A percentile compares a stretch with the other conserved stretches of the same genome.
Evolutionary conservation across 371 early-diverging fungal genomes (phyloP).

Genomic region (Mucor piriformis): DNA sequence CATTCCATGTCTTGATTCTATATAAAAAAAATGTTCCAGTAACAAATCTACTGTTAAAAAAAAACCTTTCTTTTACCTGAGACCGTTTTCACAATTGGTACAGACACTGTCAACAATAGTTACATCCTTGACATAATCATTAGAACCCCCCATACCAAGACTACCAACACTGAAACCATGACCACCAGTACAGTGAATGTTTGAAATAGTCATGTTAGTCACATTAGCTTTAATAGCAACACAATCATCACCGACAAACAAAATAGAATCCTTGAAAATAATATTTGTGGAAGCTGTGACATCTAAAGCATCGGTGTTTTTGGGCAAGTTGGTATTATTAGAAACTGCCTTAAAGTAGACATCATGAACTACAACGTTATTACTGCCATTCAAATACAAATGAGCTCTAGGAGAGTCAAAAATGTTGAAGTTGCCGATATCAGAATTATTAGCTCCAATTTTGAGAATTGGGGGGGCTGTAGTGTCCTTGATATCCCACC

Average conservation of each 20-base stretch:
- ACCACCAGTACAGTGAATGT: conserved; percentile 29
- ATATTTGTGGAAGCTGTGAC: conserved; percentile 31
- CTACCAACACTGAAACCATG: conserved; percentile 44
- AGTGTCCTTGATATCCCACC: conserved; percentile 35
- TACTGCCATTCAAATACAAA: conserved; percentile 26
- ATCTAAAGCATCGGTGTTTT: conserved; percentile 45
- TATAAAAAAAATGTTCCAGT: too few relatives aligned
- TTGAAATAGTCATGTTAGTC: conserved; percentile 28
- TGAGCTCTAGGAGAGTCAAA: conserved; percentile 38
- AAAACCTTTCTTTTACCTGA: not conserved
- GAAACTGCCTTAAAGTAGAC: conserved; percentile 34
- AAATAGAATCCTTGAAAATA: conserved; percentile 20
- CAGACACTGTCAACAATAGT: conserved; percentile 26
- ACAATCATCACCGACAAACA: conserved; percentile 40
- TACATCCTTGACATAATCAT: conserved; percentile 27
- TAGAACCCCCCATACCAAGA: conserved; percentile 37
- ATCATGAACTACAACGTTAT: conserved; percentile 26
- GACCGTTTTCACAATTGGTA: conserved; percentile 41
- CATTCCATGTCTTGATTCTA: conserved; percentile 46
- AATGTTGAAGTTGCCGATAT: conserved; percentile 35
- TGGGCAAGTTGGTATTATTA: conserved; percentile 15
- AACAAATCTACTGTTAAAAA: too few relatives aligned
- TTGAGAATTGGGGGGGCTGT: conserved; percentile 37
- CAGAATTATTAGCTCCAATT: conserved; percentile 31
- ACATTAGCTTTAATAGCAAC: conserved; percentile 36